Conservation (phyloP, 305 asterid species). For the Solanum chacoense region DNA sequence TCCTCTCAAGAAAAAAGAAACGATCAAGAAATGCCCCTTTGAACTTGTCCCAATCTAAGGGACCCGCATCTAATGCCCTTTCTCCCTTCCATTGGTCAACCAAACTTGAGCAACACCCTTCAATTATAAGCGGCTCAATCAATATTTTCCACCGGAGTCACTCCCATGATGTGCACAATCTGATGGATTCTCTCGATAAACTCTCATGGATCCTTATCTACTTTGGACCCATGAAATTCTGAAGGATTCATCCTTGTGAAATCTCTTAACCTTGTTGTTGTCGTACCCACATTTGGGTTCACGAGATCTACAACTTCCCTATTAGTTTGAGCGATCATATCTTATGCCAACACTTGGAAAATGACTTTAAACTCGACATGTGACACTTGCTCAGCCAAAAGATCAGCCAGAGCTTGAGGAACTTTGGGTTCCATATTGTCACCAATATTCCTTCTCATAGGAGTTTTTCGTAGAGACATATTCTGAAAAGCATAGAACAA, state of each 20-base stretch:
- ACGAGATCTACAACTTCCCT: not conserved
- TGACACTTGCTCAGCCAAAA: not conserved
- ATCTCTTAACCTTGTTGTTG: not conserved
- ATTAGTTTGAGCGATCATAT: not conserved
- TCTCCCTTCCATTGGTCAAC: not conserved
- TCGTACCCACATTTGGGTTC: not conserved
- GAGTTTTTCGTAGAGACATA: not conserved
- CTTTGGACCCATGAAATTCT: not conserved
- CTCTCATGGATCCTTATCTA: not conserved
- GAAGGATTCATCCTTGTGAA: not conserved
- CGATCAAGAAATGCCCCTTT: not conserved
- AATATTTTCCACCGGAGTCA: not conserved
- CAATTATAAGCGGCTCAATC: not conserved
- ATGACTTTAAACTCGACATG: not conserved
- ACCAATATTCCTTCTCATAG: not conserved
- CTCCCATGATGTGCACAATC: not conserved
- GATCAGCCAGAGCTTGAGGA: not conserved
- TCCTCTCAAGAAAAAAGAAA: not conserved
- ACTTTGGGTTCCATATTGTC: not conserved
- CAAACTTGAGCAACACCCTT: not conserved
- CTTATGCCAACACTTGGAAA: not conserved
- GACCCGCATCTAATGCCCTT: not conserved
- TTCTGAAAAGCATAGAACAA: not conserved
- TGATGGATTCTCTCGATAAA: not conserved
- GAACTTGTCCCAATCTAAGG: not conserved